Base-by-base conservation (phyloP, 1,284 basidiomycete genomes). In the Ceratobasidium sp. region DNA sequence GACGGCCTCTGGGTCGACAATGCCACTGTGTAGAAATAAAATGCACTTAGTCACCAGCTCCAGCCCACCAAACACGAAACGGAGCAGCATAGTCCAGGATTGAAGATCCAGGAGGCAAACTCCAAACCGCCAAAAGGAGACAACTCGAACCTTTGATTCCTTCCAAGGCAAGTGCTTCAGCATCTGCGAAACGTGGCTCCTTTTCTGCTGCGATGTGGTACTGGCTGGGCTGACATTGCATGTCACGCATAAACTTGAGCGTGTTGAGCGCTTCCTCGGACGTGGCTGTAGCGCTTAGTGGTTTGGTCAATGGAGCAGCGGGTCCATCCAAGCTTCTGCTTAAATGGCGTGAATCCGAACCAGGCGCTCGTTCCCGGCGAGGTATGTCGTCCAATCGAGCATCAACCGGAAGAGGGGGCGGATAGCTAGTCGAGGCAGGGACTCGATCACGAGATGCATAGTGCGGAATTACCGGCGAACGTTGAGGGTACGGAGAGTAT, bases 261-360 rank as follows among this genome's bases (percentile, higher is more conserved):
- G 68, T 71, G 68, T 71, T 71, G 41, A 71, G 68, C 24, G 68
- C 68, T 56, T 71, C 68, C 68, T 71, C 68, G 29, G 68, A 71
- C 31, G 68, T 58, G 41, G 68, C 68, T 8, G 68, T 59, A 7
- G 68, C 53, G 43, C 68, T 71, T 7, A 71, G 4, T 49, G 68
- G 39, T 22, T 71, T 71, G 39, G 56, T 43, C 13, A 56, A 27
- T 34, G 68, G 56, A 14, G 61, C 41, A 22, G 41, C 19, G 27
- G 68, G 68, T 49, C 24, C 54, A 9, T 71, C 68, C 56, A 71
- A 41, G 27, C 41, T n/a, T 22, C 68, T 59, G 56, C 41, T 39
- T 8, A 71, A 41, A 13, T 53, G 68, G 37, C 68, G 68, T 22
- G 68, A 49, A 29, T 71, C 68, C 24, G 53, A 16, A 31, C 68